Base-by-base conservation (phyloP, 129 eudicot genomes). In the Artemisia tridentata region DNA sequence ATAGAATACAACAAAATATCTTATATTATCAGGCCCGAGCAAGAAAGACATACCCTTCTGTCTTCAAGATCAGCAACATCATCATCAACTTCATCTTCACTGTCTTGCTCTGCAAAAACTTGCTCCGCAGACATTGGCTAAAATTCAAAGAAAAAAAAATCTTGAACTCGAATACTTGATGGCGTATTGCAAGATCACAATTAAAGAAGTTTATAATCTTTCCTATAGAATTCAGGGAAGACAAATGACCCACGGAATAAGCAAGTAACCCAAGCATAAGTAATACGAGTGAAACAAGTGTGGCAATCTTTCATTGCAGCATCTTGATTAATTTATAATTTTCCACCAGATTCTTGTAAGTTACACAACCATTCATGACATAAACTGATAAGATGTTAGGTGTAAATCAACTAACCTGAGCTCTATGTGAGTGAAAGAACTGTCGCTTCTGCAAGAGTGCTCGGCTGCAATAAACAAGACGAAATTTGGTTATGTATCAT, bases 61-160 rank as follows among this genome's bases (percentile, higher is more conserved):
- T 92, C 98, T 84, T 92, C 96, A 63, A 92, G 79, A 83, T 89
- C 96, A 16, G 92, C 98, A 57, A 89, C 98, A 82, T 92, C 96
- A 61, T 92, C 96, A 76, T 92, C 98, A 41, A 92, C 92, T 85
- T 92, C 96, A 80, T 92, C 98, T 81, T 92, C 98, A 82, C 98
- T 92, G 68, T 92, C 98, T 46, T 75, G 85, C 53, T 92, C 98
- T 15, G 92, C 91, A 46, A 92, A 80, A 54, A 92, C 88, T 82
- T 89, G 98, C 92, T 87, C 95, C 82, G 79, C 4, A 52, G 83
- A 88, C 96, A 92, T 87, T 41, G 96, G 98, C 98, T 92, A 50
- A 34, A 77, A 41, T 23, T 23, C 21, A 16, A 7, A 57, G 68
- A 53, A 50, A 56, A 16, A 55, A 3, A 6, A 65, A 67, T 45